phyloP scores from a whole-genome alignment of 2,329 filamentous ascomycete species.

The Aureobasidium sp. region DNA sequence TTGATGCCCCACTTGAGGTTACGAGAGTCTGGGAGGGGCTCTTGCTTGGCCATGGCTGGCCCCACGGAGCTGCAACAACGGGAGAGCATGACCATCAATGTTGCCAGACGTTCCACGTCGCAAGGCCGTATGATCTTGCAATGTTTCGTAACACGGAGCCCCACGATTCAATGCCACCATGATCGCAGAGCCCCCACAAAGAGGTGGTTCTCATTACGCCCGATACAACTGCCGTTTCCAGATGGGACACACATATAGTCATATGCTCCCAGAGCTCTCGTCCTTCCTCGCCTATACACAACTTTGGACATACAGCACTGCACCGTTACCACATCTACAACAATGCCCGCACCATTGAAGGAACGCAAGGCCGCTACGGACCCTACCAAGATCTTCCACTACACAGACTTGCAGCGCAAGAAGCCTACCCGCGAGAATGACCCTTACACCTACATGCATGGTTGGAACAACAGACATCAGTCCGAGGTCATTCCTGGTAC shows the following conservation, averaged over 20 bases:
- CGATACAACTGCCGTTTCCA: neutral
- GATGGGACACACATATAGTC: neutral
- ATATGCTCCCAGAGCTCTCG: neutral
- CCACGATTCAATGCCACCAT: neutral
- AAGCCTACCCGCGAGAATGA: slow-evolving; percentile 31
- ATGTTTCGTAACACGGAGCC: neutral
- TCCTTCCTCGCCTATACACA: neutral
- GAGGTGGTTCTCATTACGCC: neutral
- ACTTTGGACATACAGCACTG: neutral
- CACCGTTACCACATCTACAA: neutral
- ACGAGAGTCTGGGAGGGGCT: neutral
- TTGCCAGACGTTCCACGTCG: neutral
- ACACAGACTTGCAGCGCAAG: slow-evolving; percentile 28
- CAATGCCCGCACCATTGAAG: slow-evolving; percentile 12
- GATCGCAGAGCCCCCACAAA: neutral
- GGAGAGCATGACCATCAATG: neutral
- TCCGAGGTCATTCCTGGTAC: slow-evolving; percentile 36
- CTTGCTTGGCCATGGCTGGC: neutral
- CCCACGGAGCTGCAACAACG: neutral
- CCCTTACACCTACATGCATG: slow-evolving; percentile 30
- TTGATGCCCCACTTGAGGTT: neutral
- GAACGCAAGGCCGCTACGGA: slow-evolving; percentile 27
- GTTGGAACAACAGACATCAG: slow-evolving; percentile 31
- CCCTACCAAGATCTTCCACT: slow-evolving; percentile 30
- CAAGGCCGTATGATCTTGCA: too few relatives aligned